Evolutionary conservation across 257 asterid species (phyloP).

Genomic region (Nicotiana otophora): DNA sequence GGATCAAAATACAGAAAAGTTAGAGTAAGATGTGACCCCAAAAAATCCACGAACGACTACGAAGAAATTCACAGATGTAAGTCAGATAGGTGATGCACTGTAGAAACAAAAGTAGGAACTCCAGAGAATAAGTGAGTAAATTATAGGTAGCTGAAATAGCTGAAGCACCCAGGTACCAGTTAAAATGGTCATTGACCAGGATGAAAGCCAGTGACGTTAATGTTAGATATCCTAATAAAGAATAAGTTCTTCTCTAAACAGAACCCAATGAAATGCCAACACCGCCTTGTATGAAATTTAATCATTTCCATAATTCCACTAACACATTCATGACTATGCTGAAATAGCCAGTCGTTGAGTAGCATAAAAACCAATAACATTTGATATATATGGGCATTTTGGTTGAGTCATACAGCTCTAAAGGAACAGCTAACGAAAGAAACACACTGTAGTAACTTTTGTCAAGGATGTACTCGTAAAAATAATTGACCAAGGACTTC

Average conservation of each 20-base stretch:
- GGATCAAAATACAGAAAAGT: background rate
- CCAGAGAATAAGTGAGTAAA: background rate
- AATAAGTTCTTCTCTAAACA: background rate
- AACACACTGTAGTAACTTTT: background rate
- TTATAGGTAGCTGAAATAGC: background rate
- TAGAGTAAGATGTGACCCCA: background rate
- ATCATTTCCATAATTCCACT: background rate
- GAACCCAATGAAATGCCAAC: background rate
- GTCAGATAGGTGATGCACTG: background rate
- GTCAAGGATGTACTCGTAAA: background rate
- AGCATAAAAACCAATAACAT: background rate
- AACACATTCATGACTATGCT: background rate
- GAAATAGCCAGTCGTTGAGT: background rate
- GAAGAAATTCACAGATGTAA: background rate
- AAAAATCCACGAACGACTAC: background rate
- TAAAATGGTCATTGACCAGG: background rate
- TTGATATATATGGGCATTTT: background rate
- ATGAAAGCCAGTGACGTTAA: background rate
- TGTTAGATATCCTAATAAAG: background rate
- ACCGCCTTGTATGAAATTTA: background rate
- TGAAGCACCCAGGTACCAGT: background rate
- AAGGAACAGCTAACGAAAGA: background rate
- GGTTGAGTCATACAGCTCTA: background rate
- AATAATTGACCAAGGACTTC: background rate
- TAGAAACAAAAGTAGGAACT: background rate